Evolutionary conservation across 2,329 filamentous ascomycete genomes (phyloP).

Genomic region (Orbilia quercus): DNA sequence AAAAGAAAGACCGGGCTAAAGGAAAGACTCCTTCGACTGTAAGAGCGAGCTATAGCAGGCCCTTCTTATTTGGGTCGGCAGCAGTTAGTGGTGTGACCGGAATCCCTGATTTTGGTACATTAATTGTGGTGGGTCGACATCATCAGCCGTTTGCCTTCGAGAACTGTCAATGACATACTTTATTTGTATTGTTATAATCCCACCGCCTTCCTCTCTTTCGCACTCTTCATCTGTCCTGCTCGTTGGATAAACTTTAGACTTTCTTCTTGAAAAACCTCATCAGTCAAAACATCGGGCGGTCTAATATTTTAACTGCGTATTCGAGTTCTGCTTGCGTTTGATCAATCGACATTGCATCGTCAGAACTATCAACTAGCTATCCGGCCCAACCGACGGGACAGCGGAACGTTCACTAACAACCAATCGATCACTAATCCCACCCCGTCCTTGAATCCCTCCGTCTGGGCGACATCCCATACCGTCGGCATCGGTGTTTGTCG

Average conservation of each 20-base stretch:
- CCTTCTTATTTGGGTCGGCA: too few relatives aligned
- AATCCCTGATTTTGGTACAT: slow-evolving; percentile 48
- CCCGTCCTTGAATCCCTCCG: slow-evolving; percentile 32
- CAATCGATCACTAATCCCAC: slow-evolving; percentile 47
- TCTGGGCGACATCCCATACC: slow-evolving; percentile 18
- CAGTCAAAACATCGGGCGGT: too few relatives aligned
- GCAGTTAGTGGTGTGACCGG: slow-evolving; percentile 46
- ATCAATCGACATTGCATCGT: background rate
- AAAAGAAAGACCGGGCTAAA: background rate
- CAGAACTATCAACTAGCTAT: background rate
- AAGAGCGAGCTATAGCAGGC: too few relatives aligned
- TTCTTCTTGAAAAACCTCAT: too few relatives aligned
- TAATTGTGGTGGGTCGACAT: slow-evolving; percentile 17
- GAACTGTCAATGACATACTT: background rate
- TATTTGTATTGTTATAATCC: background rate
- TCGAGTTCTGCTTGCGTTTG: too few relatives aligned
- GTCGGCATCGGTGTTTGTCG: slow-evolving; percentile 36
- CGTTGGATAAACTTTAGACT: too few relatives aligned
- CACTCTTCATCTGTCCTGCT: background rate
- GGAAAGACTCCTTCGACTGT: too few relatives aligned
- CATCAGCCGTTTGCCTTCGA: slow-evolving; percentile 28
- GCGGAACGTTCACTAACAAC: slow-evolving; percentile 29
- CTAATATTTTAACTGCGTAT: too few relatives aligned
- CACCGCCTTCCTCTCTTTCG: background rate
- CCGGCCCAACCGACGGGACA: background rate